These are phyloP conservation scores for Exserohilum turcica DNA, from an alignment of 2,329 filamentous ascomycete genomes.

Conservation along the genomic window DNA sequence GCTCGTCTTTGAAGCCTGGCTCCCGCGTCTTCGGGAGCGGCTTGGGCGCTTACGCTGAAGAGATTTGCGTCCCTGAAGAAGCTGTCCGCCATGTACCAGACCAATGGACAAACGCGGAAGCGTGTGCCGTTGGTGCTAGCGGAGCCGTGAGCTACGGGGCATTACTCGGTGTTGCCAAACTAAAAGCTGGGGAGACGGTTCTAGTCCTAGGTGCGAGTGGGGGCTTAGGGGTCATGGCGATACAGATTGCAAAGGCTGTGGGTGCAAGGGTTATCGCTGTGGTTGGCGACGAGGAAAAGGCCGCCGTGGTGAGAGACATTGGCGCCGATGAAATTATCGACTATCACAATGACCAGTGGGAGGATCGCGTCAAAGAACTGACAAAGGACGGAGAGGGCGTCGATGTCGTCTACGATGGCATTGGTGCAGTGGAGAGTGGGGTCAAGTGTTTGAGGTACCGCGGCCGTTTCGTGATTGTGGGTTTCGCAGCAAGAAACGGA, in stretches of 20 bases:
- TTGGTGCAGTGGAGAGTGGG: conserved; percentile 61
- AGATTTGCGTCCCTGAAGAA: conserved; percentile 51
- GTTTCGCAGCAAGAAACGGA: conserved; percentile 61
- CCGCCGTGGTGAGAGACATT: conserved; percentile 46
- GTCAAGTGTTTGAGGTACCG: conserved; percentile 60
- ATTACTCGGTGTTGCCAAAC: conserved; percentile 49
- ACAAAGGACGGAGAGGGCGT: conserved; percentile 58
- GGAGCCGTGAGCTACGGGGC: conserved; percentile 62
- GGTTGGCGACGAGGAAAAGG: conserved; percentile 56
- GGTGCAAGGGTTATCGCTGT: conserved; percentile 62
- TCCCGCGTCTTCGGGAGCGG: conserved; percentile 61
- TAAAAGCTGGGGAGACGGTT: conserved; percentile 56
- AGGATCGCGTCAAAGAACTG: conserved; percentile 54
- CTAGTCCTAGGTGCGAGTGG: conserved; percentile 63
- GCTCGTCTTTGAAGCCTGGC: conserved; percentile 50
- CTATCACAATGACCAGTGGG: conserved; percentile 55
- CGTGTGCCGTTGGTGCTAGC: conserved; percentile 60
- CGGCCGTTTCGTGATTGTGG: conserved; percentile 61
- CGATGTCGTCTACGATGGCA: conserved; percentile 63
- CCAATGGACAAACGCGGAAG: conserved; percentile 54
- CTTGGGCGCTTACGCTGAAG: conserved; percentile 60
- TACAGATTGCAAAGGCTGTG: conserved; percentile 60
- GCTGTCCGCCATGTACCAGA: conserved; percentile 54
- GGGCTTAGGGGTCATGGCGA: conserved; percentile 61
- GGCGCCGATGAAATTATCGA: conserved; percentile 54